Base-by-base conservation (phyloP, 2,329 filamentous ascomycete genomes). In the Diaporthe australafricana region DNA sequence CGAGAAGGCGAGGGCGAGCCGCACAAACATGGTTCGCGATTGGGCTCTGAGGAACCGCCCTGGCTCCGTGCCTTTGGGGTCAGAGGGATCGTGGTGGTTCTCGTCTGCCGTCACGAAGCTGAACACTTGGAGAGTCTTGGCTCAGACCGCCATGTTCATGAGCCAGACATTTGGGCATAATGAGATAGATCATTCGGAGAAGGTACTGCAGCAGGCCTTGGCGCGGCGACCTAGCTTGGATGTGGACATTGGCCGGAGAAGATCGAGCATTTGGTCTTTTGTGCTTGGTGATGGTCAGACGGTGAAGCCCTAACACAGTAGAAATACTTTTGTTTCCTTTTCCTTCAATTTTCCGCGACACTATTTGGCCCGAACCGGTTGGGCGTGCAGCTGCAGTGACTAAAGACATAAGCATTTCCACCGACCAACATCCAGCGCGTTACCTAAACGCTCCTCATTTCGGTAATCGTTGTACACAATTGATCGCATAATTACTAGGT, bases 31-130 rank as follows among this genome's bases (percentile, higher is more conserved):
- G 30, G 14, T 38, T 2, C 48, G 35, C 3, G 60, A 65, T 30
- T 50, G 60, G 60, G 22, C 60, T 9, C 20, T 48, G 3, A 65
- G 50, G 20, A 50, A 65, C 9, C 6, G 60, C 17, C 42, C 45
- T 2, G 60, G 60, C 1, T 65, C 42, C 12, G 60, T 38, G 14
- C 60, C 60, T 3, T n/a, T 50, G 5, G 30, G n/a, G 5, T 65
- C 60, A 8, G 60, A 65, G 30, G 60, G 60, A 1, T 50, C 45
- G 8, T 65, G 60, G 42, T 65, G 60, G 60, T 65, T 65, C 16
- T 65, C 60, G 6, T 38, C 48, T 27, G 60, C 60, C 2, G 42
- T 65, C n/a, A 50, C 60, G 30, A 65, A 65, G 45, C n/a, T 65
- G n/a, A 65, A 38, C 30, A 65, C 45, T n/a, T 50, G 60, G 60